Base-by-base conservation (phyloP, 441 rosid species). In the Brassica hybrid region DNA sequence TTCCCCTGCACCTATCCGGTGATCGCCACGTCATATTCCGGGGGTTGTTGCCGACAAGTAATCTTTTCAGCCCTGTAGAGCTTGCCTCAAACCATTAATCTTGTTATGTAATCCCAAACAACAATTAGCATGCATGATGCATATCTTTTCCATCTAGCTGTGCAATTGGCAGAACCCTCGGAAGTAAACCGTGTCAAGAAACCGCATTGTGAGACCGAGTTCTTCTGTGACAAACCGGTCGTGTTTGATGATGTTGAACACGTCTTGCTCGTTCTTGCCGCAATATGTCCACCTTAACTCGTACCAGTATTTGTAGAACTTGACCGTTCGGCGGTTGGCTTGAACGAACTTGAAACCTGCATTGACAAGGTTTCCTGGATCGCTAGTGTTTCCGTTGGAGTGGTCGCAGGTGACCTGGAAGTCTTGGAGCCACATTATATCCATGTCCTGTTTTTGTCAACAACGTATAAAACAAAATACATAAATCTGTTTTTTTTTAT, bases 371-470 rank as follows among this genome's bases (percentile, higher is more conserved):
- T 93, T 93, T 23, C 77, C 71, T 9, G 80, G 14, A 72, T 85
- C 85, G 61, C 77, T 83, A 21, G 89, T 67, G 72, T 82, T 81
- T 45, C 98, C 96, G 11, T 64, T 43, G 76, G 65, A 72, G 79
- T 85, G 85, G 87, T 93, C 98, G 18, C 97, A 88, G 3, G 98
- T 93, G 74, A 21, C 89, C 90, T 73, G 98, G 96, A 77, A n/a
- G n/a, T 93, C 84, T 80, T 94, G 85, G 75, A 93, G 85, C 96
- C 98, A 93, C n/a, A n/a, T n/a, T n/a, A n/a, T n/a, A n/a, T n/a
- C n/a, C n/a, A n/a, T n/a, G n/a, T n/a, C n/a, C n/a, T n/a, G n/a
- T n/a, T n/a, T n/a, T n/a, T n/a, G n/a, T n/a, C n/a, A n/a, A n/a
- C n/a, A n/a, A n/a, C n/a, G n/a, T n/a, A n/a, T n/a, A n/a, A n/a